Evolutionary conservation across 1,139 yeast species (phyloP), one percentile per base, ranked within the genome.

Genomic region (Nakaseomyces bracarensis): DNA sequence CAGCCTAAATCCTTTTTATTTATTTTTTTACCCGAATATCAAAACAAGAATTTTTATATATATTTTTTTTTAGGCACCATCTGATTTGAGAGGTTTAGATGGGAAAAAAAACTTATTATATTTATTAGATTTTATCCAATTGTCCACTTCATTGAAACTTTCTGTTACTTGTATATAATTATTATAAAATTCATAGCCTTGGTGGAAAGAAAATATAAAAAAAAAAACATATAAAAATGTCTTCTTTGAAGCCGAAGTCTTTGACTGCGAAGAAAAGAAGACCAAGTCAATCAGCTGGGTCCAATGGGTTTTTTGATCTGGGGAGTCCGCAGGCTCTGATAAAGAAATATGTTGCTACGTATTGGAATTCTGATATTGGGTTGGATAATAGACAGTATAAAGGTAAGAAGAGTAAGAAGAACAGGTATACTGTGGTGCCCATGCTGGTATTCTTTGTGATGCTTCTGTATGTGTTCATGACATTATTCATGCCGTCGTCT

Each of bases 351-450:
- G 11, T 33, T 16, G 36, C 26, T 4, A 14, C 30, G 5, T 16
- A 20, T 20, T 20, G 36, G 36, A 15, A 8, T 3, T 20, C 26
- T n/a, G 36, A 33, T n/a, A 21, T 33, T 7, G 14, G 18, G 7
- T 15, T 33, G 36, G 26, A 21, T 14, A 33, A 8, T 8, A 9
- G 13, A 15, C 14, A 27, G 13, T 16, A 26, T 7, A 13, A 33
- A n/a, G 26, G 16, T 8, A 18, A 13, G 15, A 33, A 33, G 36
- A 33, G 21, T 8, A 33, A 21, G 16, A 20, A 21, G 26, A 33
- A 33, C 34, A 20, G 36, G 36, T 33, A 33, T 13, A 33, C 36
- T 6, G 36, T 33, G 18, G 26, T 33, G 16, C 36, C 36, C 26
- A 33, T 33, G 36, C 26, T 33, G 9, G 36, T 33, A 16, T 33